These are phyloP conservation scores for Penicillium daleae DNA, from an alignment of 495 filamentous ascomycete species.

Conservation along the genomic window DNA sequence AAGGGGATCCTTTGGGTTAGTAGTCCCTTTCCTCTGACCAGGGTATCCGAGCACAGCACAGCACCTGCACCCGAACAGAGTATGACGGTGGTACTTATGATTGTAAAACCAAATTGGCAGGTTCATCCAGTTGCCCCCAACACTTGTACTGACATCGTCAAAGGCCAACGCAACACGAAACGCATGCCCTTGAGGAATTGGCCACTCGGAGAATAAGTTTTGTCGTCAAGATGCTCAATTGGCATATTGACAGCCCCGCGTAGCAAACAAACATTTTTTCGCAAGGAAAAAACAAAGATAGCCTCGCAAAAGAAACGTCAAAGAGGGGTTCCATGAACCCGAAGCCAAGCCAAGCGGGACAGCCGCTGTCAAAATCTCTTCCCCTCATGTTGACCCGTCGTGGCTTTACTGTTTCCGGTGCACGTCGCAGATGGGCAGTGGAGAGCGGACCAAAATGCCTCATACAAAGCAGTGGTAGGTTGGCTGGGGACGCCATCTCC, in stretches of 20 bases:
- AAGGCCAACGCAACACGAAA: background rate
- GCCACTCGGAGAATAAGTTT: background rate
- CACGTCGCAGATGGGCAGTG: conserved; percentile 16
- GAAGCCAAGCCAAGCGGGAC: conserved; percentile 17
- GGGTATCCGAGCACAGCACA: background rate
- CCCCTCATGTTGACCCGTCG: conserved; percentile 4
- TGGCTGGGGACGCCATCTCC: background rate
- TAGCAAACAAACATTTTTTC: background rate
- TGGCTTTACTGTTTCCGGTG: conserved; percentile 18
- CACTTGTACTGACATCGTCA: background rate
- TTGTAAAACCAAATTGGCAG: background rate
- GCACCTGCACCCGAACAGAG: background rate
- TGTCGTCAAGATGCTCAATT: background rate
- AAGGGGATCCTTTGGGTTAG: background rate
- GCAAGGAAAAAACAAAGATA: background rate
- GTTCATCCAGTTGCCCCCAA: background rate
- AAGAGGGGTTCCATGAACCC: background rate
- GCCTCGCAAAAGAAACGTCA: background rate
- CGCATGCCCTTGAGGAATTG: background rate
- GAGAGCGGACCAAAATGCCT: conserved; percentile 25
- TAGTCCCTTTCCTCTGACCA: background rate
- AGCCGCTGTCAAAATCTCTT: conserved; percentile 18
- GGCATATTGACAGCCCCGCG: background rate
- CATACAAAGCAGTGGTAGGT: conserved; percentile 16
- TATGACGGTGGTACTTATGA: background rate